A percentile compares a stretch with the other conserved stretches of the same genome.
Conservation (phyloP, 768 basidiomycete species). For the Xanthoconium purpureum region DNA sequence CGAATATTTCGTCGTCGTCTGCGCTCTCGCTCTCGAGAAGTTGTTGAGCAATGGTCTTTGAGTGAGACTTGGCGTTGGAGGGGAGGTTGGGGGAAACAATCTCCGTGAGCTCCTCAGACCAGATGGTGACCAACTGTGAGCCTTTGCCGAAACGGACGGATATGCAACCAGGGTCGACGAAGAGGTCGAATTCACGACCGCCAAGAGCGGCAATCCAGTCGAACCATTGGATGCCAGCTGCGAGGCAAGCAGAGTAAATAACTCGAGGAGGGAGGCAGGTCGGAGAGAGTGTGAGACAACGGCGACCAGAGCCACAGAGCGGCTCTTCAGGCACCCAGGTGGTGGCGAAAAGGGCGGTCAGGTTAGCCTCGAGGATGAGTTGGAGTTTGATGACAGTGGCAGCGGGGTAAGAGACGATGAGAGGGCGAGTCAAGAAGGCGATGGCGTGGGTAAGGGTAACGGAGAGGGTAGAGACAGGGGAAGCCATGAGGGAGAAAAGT, state of each 20-base stretch:
- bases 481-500: constrained; percentile 22
- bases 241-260: constrained; percentile 67
- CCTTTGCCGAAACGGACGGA: constrained; percentile 56
- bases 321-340: constrained; percentile 67
- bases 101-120: constrained; percentile 54
- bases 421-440: constrained; percentile 67
- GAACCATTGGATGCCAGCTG: constrained; percentile 73
- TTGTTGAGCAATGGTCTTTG: constrained; percentile 72
- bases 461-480: constrained; percentile 51
- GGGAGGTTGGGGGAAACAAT: constrained; percentile 17
- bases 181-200: constrained; percentile 70
- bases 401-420: constrained; percentile 55
- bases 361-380: constrained; percentile 68
- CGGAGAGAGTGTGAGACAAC: constrained; percentile 73
- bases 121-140: constrained; percentile 56
- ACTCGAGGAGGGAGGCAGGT: constrained; percentile 64
- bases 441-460: constrained; percentile 72
- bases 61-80: constrained; percentile 19
- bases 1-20: constrained; percentile 71
- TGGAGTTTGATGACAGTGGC: constrained; percentile 67
- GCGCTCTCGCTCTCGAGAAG: constrained; percentile 68
- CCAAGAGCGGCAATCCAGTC: constrained; percentile 76
- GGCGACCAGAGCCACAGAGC: constrained; percentile 64
- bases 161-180: constrained; percentile 77
- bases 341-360: constrained; percentile 63